Base-by-base conservation (phyloP, 1,284 basidiomycete species). In the Fomitopsis betulina region DNA sequence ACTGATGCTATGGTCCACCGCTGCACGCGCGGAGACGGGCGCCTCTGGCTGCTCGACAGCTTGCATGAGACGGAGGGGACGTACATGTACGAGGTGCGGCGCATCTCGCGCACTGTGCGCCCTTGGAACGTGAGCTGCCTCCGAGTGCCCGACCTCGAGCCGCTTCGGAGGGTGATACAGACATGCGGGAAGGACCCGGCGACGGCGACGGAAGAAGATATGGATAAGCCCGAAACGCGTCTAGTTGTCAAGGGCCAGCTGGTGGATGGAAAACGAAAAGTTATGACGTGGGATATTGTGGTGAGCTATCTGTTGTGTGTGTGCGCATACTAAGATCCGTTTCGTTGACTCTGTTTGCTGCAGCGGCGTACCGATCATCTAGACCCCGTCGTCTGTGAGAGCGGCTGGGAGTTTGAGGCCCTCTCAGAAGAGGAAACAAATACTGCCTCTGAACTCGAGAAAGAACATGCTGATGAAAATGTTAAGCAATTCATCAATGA, bases 111-210 rank as follows among this genome's bases (percentile, higher is more conserved):
- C 15, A 4, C 4, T 17, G 13, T 39, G 40, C 25, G 39, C 27
- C 35, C 55, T 1, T 56, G 40, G 32, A 13, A 23, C 30, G 10
- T 27, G 3, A n/a, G 25, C 45, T 56, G 32, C 45, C 25, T 57
- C n/a, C 25, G 17, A 2, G 49, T 51, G 7, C 49, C 49, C 5
- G 49, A 51, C 25, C 38, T 57, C 17, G 32, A 35, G 30, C 38
- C 21, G 12, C 19, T 30, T 7, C 12, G 23, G 27, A 49, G 40
- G 23, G 17, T 55, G 1, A 21, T 58, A 19, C 23, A 17, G 21
- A 33, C n/a, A 27, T 50, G 45, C 27, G 58, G 58, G 23, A 58
- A 50, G 40, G 45, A 55, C 13, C 58, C 45, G n/a, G 39, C 21
- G 19, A 21, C 27, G 12, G 49, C 35, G 21, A 59, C 54, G 13